Evolutionary conservation across 768 basidiomycete species (phyloP), one percentile per base, ranked within the genome.

Genomic region (Dioszegia hungarica): DNA sequence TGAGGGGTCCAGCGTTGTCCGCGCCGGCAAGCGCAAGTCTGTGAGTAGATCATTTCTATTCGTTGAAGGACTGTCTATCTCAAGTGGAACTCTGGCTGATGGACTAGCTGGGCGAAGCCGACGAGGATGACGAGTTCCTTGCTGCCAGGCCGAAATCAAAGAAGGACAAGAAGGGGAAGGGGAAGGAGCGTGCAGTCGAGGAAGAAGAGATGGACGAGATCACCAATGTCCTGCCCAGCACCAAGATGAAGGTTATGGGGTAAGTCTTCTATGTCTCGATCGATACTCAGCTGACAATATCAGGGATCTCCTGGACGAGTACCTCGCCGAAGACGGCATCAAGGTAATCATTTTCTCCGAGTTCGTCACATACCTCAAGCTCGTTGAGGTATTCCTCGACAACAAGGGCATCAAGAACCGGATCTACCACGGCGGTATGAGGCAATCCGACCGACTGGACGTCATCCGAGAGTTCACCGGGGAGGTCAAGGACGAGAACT

Each of bases 361-460:
- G 69, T 89, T 87, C 84, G 86, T 85, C 0, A 73, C 78, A 5
- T 86, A 83, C 55, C 79, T 90, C 34, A 79, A 81, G 10, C 78
- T 88, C 3, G 81, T 85, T n/a, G 85, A 82, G 0, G 75, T 82
- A 47, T 86, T 85, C 66, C 78, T 89, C n/a, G 72, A 75, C 0
- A 80, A 82, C 63, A 75, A 80, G 9, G 68, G 62, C 5, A 55
- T 73, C 59, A 43, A 55, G 3, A 59, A 72, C 20, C 56, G 53
- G 20, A 57, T 64, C 10, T 79, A 78, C 60, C 65, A 74, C 14
- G 79, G 79, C 2, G 57, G 64, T 31, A 78, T 78, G 75, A 68
- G 61, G 9, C 63, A 60, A 17, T 25, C 45, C 0, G 70, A 74
- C 11, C 60, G 77, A 6, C 72, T 75, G 14, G 59, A 70, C 6